Evolutionary conservation across 1,284 basidiomycete species (phyloP).

Genomic region (Bothia castanella): DNA sequence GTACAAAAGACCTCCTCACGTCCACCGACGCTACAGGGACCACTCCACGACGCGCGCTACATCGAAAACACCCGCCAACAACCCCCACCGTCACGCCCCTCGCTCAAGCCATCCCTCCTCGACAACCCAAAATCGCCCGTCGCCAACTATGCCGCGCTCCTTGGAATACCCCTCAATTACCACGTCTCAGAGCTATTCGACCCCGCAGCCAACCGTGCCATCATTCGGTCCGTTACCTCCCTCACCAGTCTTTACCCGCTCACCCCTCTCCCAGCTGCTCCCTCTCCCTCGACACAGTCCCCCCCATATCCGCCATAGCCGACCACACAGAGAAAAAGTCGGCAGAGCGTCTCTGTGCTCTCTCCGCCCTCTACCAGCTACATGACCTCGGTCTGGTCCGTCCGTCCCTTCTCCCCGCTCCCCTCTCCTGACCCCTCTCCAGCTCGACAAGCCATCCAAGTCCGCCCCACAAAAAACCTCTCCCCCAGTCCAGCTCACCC

Average conservation of each 20-base stretch:
- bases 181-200: conserved; percentile 17
- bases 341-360: conserved; percentile 72
- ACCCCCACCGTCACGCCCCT: no score
- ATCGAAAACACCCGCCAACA: no score
- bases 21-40: conserved; percentile 12
- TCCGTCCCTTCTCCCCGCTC: conserved; percentile 2
- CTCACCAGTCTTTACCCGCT: not conserved
- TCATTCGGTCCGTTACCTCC: conserved; percentile 24
- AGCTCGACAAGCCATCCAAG: conserved; percentile 33
- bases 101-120: conserved; percentile 32
- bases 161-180: conserved; percentile 18
- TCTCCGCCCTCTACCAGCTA: conserved; percentile 71
- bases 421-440: not conserved
- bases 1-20: conserved; percentile 6
- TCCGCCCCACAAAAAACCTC: conserved; percentile 16
- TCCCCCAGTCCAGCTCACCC: conserved; percentile 29
- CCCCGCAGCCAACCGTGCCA: conserved; percentile 8
- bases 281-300: conserved; percentile 42
- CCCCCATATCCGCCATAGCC: conserved; percentile 50
- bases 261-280: conserved; percentile 40
- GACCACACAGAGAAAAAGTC: conserved; percentile 67
- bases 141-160: conserved; percentile 33
- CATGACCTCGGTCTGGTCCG: conserved; percentile 55
- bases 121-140: conserved; percentile 47
- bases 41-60: conserved; percentile 26